These are phyloP conservation scores for Acanthamoeba healyi DNA, from an alignment of 208 protist genomes.

Conservation along the genomic window DNA sequence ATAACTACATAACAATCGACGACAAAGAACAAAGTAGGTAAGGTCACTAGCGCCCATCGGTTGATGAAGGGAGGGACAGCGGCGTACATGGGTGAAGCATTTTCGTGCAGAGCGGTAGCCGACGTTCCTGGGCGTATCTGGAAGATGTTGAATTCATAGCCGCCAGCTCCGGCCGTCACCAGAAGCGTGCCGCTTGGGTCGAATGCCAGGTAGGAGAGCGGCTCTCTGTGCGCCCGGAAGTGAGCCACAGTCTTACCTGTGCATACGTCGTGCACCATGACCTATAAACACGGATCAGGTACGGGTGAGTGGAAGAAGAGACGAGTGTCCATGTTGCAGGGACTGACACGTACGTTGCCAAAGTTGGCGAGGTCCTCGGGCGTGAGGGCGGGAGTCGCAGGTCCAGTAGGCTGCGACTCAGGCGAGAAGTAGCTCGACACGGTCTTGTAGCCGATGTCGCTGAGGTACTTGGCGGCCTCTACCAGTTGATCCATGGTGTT, in stretches of 20 bases:
- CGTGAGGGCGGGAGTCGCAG: background rate
- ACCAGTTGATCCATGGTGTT: conserved; percentile 35
- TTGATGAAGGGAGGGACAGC: background rate
- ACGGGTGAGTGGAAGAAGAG: background rate
- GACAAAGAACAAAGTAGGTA: background rate
- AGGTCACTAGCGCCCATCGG: background rate
- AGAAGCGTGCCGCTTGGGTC: conserved; percentile 68
- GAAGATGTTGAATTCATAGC: conserved; percentile 72
- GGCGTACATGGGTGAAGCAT: conserved; percentile 1
- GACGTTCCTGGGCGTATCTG: conserved; percentile 46
- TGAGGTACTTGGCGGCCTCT: conserved; percentile 48
- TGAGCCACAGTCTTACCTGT: conserved; percentile 59
- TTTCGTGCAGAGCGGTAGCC: background rate
- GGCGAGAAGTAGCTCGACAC: conserved; percentile 52
- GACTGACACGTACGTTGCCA: conserved; percentile 54
- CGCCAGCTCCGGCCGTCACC: conserved; percentile 31
- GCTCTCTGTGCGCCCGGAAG: conserved; percentile 62
- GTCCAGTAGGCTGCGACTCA: background rate
- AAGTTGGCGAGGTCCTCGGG: conserved; percentile 24
- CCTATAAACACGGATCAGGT: background rate
- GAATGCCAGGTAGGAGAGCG: conserved; percentile 38
- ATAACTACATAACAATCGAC: background rate
- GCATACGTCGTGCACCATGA: conserved; percentile 57
- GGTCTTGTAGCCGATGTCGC: conserved; percentile 63
- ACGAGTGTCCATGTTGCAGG: background rate